Percentiles rank a stretch among this genome's conserved stretches.
Evolutionary conservation across 2,329 filamentous ascomycete species (phyloP).

Genomic region (Epichloe coenophiala): DNA sequence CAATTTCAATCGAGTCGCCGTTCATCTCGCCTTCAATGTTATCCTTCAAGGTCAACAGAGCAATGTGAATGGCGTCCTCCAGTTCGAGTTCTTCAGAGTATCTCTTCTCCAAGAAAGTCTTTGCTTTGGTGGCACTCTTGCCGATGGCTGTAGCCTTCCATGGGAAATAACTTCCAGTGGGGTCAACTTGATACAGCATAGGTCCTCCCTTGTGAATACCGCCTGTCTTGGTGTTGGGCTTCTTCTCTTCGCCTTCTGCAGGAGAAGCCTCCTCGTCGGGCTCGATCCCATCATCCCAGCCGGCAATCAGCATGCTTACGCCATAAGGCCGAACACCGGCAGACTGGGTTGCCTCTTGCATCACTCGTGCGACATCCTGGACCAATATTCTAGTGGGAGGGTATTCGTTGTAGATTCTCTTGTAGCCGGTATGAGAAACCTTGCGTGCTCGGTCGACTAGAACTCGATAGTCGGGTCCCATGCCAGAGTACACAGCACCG

Average conservation of each 20-base stretch:
- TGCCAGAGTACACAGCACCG: slow-evolving; percentile 98
- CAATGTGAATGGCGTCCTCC: slow-evolving; percentile 97
- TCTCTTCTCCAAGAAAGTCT: slow-evolving; percentile 98
- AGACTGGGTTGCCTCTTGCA: slow-evolving; percentile 97
- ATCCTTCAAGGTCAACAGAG: slow-evolving; percentile 92
- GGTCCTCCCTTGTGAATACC: slow-evolving; percentile 92
- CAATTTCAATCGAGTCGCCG: slow-evolving; percentile 95
- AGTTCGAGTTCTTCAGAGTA: slow-evolving; percentile 95
- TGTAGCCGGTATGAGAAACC: slow-evolving; percentile 96
- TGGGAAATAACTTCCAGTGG: slow-evolving; percentile 96
- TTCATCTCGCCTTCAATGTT: slow-evolving; percentile 99
- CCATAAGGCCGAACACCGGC: slow-evolving; percentile 95
- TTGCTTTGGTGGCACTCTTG: slow-evolving; percentile 94
- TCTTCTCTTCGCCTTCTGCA: slow-evolving; percentile 56
- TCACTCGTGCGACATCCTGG: slow-evolving; percentile 91
- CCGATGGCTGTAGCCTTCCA: slow-evolving; percentile 99
- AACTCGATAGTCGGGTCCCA: slow-evolving; percentile 97
- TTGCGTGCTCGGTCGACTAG: slow-evolving; percentile 96
- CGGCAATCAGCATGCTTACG: slow-evolving; percentile 87
- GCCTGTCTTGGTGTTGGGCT: slow-evolving; percentile 73
- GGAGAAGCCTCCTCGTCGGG: slow-evolving; percentile 56
- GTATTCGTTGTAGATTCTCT: slow-evolving; percentile 99
- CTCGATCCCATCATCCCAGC: slow-evolving; percentile 94
- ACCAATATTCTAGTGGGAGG: slow-evolving; percentile 98
- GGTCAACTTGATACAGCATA: slow-evolving; percentile 96